phyloP scores from a whole-genome alignment of 352 stramenopile genomes.

The Phytophthora europaea region DNA sequence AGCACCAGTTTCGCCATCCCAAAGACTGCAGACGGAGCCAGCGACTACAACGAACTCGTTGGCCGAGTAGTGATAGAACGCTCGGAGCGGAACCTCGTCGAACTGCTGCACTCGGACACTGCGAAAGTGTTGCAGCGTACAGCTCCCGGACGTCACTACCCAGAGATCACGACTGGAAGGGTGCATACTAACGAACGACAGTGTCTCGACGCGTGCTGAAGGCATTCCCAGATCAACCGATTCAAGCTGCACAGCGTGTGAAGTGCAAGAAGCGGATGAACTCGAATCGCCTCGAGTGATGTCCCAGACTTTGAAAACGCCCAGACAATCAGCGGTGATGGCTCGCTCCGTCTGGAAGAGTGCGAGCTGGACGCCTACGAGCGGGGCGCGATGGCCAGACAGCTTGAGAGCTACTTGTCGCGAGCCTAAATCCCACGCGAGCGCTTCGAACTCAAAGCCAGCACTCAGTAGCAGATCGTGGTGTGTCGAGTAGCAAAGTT shows the following conservation, averaged over 20 bases:
- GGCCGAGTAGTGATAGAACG: conserved; percentile 77
- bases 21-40: conserved; percentile 73
- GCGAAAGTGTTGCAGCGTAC: conserved; percentile 66
- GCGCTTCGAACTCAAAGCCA: conserved; percentile 87
- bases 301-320: conserved; percentile 90
- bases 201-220: conserved; percentile 64
- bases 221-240: conserved; percentile 66
- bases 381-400: conserved; percentile 74
- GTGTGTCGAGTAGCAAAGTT: conserved; percentile 81
- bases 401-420: conserved; percentile 78
- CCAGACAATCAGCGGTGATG: conserved; percentile 77
- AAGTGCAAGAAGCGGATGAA: conserved; percentile 39
- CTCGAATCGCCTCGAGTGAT: conserved; percentile 58
- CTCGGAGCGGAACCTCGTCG: conserved; percentile 73
- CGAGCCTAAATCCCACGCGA: conserved; percentile 86
- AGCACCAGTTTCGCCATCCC: conserved; percentile 67
- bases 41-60: conserved; percentile 79
- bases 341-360: conserved; percentile 84
- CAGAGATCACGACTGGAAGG: conserved; percentile 72
- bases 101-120: conserved; percentile 71
- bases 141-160: conserved; percentile 55
- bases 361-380: conserved; percentile 78
- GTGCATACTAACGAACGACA: conserved; percentile 65
- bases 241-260: conserved; percentile 72
- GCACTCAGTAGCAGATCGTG: conserved; percentile 84